Evolutionary conservation across 768 basidiomycete genomes (phyloP), one percentile per base, ranked within the genome.

Genomic region (Phylloporus sp.): DNA sequence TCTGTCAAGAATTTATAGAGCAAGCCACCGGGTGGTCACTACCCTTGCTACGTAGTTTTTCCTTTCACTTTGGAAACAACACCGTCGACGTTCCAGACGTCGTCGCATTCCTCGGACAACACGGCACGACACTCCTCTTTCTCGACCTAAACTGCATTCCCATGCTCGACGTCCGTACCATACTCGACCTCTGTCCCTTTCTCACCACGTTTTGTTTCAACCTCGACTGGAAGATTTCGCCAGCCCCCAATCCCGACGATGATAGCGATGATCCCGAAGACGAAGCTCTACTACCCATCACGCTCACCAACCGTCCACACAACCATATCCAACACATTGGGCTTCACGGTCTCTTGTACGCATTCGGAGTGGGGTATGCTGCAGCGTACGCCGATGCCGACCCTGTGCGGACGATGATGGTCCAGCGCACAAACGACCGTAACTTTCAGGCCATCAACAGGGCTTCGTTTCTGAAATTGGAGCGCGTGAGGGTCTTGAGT

Each of bases 171-270:
- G 69, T 87, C 13, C 67, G 79, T 5, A 68, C 68, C 20, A 75
- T 84, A 49, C 75, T 88, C 21, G 80, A 81, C 11, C 62, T 78
- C 7, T 88, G 86, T 53, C 85, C 84, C 0, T 60, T 69, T 38
- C 75, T 90, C 24, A 68, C 63, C 17, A 76, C 80, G 0, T 80
- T 90, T 60, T 73, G 76, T 20, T 88, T 90, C 69, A 89, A 87
- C 59, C 79, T 74, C 22, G 87, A 90, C 60, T 88, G 87, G 86
- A 75, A 76, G 11, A 63, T 83, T 14, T n/a, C 49, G 0, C 60
- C 63, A 11, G 41, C 13, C 5, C 48, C 23, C 6, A n/a, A 49
- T 49, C 46, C 57, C 18, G 49, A 59, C 22, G 24, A 50, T 5
- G 9, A 57, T 18, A 34, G 27, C 1, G 63, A 66, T 18, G 20